phyloP scores from a whole-genome alignment of 1,284 basidiomycete species.

The Ceratobasidium sp. region DNA sequence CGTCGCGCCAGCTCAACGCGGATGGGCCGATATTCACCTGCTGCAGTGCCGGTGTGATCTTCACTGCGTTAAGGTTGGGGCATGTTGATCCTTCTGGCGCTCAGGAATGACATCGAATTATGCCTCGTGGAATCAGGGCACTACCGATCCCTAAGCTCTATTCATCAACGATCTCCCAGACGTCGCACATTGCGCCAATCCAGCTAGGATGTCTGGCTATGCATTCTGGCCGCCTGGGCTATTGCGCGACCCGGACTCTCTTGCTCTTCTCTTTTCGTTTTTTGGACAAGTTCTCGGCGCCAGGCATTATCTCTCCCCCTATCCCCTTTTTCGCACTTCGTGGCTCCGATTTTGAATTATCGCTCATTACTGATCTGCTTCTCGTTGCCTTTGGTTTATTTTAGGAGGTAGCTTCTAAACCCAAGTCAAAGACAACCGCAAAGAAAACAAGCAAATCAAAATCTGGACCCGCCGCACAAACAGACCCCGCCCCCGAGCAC shows the following conservation, averaged over 20 bases:
- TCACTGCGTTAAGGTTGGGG: too few species aligned
- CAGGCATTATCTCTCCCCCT: neutral
- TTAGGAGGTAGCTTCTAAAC: neutral
- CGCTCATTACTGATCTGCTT: neutral
- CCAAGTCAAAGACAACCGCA: conserved; percentile 6
- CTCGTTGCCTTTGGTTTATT: neutral
- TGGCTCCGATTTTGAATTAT: neutral
- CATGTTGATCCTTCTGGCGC: too few species aligned
- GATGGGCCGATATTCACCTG: too few species aligned
- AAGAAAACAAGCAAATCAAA: conserved; percentile 7
- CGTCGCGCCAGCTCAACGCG: too few species aligned
- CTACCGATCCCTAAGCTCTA: too few species aligned
- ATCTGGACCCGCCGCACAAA: neutral
- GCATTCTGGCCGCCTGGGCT: neutral
- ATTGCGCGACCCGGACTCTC: neutral
- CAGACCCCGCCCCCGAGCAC: neutral
- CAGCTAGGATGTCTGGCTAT: neutral
- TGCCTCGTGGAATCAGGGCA: too few species aligned
- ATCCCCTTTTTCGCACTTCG: neutral
- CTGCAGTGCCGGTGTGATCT: too few species aligned
- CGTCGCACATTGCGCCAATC: too few species aligned
- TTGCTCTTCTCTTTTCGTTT: neutral
- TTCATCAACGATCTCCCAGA: too few species aligned
- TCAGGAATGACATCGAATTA: too few species aligned
- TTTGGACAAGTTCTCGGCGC: neutral